A percentile compares a stretch with the other conserved stretches of the same genome.
These are phyloP conservation scores for Butyriboletus appendiculatus DNA, from an alignment of 1,284 basidiomycete genomes.

Conservation along the genomic window DNA sequence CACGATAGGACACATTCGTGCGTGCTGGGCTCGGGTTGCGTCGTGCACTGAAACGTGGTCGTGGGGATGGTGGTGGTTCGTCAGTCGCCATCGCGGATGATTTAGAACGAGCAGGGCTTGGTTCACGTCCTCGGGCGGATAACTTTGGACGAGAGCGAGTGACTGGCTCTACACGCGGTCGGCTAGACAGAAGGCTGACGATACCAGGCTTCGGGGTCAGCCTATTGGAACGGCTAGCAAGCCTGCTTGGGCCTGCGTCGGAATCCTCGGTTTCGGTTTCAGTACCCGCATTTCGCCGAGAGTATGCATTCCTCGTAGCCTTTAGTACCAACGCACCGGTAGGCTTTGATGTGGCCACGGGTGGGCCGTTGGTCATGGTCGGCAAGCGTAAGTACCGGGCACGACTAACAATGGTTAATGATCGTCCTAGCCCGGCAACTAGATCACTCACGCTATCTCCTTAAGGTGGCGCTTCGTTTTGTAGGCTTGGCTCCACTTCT, in stretches of 20 bases:
- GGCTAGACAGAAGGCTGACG: slow-evolving; percentile 43
- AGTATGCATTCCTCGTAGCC: slow-evolving; percentile 32
- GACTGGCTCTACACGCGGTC: slow-evolving; percentile 34
- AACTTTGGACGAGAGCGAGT: slow-evolving; percentile 30
- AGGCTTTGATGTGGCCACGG: slow-evolving; percentile 22
- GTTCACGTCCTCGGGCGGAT: slow-evolving; percentile 36
- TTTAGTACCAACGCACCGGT: slow-evolving; percentile 21
- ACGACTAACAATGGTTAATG: slow-evolving; percentile 41
- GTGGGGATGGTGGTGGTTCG: slow-evolving; percentile 34
- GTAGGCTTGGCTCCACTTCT: slow-evolving; percentile 65
- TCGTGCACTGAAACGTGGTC: slow-evolving; percentile 26
- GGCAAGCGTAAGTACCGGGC: slow-evolving; percentile 73
- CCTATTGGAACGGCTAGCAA: slow-evolving; percentile 26
- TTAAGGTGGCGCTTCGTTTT: slow-evolving; percentile 72
- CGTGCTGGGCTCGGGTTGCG: slow-evolving; percentile 32
- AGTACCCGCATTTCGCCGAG: slow-evolving; percentile 31
- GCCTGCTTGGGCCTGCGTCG: slow-evolving; percentile 28
- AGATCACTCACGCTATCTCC: slow-evolving; percentile 71
- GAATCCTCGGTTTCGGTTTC: slow-evolving; percentile 35
- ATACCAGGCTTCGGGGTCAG: slow-evolving; percentile 35
- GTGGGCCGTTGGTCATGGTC: slow-evolving; percentile 38
- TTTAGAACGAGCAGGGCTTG: slow-evolving; percentile 43
- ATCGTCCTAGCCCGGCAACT: slow-evolving; percentile 16
- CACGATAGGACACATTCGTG: slow-evolving; percentile 32
- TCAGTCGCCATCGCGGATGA: slow-evolving; percentile 29